phyloP scores from a whole-genome alignment of 2,329 filamentous ascomycete genomes.

The Colletotrichum musae region DNA sequence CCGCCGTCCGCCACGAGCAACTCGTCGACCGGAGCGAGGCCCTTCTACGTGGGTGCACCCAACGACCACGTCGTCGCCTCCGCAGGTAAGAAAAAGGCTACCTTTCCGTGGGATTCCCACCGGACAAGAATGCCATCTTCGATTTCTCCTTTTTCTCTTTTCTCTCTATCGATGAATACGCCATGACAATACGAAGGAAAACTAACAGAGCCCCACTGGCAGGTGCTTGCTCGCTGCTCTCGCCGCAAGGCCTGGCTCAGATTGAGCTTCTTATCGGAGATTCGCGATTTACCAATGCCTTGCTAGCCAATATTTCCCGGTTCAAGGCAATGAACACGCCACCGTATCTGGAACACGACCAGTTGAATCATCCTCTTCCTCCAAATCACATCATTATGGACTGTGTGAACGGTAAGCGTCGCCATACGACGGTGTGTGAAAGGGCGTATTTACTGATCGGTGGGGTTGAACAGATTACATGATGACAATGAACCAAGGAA shows the following conservation, averaged over 20 bases:
- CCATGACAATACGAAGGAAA: slow-evolving; percentile 8
- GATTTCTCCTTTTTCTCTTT: too few species aligned
- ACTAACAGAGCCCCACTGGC: slow-evolving; percentile 4
- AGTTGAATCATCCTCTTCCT: slow-evolving; percentile 32
- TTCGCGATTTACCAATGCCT: slow-evolving; percentile 16
- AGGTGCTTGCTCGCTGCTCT: slow-evolving; percentile 36
- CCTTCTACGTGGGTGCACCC: slow-evolving; percentile 27
- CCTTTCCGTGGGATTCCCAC: too few species aligned
- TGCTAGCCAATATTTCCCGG: slow-evolving; percentile 1
- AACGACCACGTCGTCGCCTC: slow-evolving; percentile 20
- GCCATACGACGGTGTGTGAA: neutral
- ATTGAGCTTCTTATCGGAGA: slow-evolving; percentile 37
- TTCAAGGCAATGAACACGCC: neutral
- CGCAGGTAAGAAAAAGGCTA: slow-evolving; percentile 24
- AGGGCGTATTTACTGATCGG: neutral
- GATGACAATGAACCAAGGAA: slow-evolving; percentile 9
- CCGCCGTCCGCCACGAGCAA: slow-evolving; percentile 25
- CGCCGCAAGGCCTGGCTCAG: slow-evolving; percentile 17
- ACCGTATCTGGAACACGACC: slow-evolving; percentile 21
- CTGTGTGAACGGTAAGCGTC: slow-evolving; percentile 30
- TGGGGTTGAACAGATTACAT: slow-evolving; percentile 6
- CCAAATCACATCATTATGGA: slow-evolving; percentile 37
- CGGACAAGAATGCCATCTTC: too few species aligned
- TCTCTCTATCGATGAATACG: neutral
- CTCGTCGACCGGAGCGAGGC: slow-evolving; percentile 33